These are phyloP conservation scores for Phragmites australis DNA, from an alignment of 176 grass and related monocot genomes.

Conservation along the genomic window DNA sequence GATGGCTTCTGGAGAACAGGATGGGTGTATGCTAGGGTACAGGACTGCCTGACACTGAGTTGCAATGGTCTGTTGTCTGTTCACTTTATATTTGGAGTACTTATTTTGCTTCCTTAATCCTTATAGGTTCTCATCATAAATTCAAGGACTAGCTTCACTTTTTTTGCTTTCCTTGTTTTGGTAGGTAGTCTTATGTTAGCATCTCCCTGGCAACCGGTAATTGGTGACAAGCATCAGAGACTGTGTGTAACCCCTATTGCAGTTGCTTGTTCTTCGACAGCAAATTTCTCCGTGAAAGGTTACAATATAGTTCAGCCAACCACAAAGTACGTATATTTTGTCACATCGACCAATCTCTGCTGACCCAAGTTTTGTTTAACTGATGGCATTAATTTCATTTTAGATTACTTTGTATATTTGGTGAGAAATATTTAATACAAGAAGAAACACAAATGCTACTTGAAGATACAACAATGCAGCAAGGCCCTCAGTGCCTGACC, in stretches of 20 bases:
- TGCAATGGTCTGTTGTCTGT: slow-evolving; percentile 76
- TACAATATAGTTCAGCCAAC: slow-evolving; percentile 65
- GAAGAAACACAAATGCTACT: slow-evolving; percentile 56
- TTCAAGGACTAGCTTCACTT: background rate
- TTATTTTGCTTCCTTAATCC: background rate
- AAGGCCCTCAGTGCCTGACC: slow-evolving; percentile 57
- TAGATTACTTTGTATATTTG: slow-evolving; percentile 82
- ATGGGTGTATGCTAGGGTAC: slow-evolving; percentile 74
- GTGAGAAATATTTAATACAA: slow-evolving; percentile 75
- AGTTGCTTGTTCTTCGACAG: slow-evolving; percentile 51
- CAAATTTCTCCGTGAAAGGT: slow-evolving; percentile 75
- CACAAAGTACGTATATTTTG: slow-evolving; percentile 54
- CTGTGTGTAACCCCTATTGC: slow-evolving; percentile 67
- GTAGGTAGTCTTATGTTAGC: slow-evolving; percentile 70
- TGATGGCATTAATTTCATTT: slow-evolving; percentile 24
- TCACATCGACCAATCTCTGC: background rate
- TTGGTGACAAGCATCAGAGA: slow-evolving; percentile 54
- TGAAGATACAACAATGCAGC: slow-evolving; percentile 33
- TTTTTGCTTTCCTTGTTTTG: slow-evolving; percentile 31
- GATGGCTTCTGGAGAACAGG: slow-evolving; percentile 63
- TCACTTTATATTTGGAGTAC: slow-evolving; percentile 22
- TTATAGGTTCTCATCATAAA: background rate
- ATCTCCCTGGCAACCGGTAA: slow-evolving; percentile 48
- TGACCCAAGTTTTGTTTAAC: background rate
- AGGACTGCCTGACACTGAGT: slow-evolving; percentile 58